These are phyloP conservation scores for Myxozyma geophila DNA, from an alignment of 805 yeast genomes.

Conservation along the genomic window DNA sequence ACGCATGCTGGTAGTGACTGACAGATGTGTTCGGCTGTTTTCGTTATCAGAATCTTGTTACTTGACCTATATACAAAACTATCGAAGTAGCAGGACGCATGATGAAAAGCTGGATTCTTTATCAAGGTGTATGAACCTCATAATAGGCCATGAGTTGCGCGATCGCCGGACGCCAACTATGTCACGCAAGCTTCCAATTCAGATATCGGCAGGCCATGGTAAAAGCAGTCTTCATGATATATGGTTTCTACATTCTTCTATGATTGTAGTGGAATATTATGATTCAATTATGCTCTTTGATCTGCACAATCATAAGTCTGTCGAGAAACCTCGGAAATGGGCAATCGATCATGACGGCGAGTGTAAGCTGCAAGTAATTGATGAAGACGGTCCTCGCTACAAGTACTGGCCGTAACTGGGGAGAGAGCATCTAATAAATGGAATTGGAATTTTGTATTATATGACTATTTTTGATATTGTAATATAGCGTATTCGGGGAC, in stretches of 20 bases:
- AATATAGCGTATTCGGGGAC: too few species aligned
- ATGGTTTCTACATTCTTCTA: slow-evolving; percentile 12
- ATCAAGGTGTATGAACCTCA: slow-evolving; percentile 9
- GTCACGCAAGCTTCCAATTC: slow-evolving; percentile 14
- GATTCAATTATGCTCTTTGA: slow-evolving; percentile 15
- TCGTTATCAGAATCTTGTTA: slow-evolving; percentile 17
- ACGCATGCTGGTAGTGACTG: slow-evolving; percentile 14
- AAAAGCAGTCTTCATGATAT: slow-evolving; percentile 7
- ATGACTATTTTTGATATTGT: too few species aligned
- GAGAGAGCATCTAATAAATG: not conserved
- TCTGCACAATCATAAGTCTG: not conserved
- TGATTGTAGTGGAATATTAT: slow-evolving; percentile 22
- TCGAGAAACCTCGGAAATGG: not conserved
- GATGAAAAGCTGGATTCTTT: not conserved
- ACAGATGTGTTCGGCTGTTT: slow-evolving; percentile 12
- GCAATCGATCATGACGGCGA: not conserved
- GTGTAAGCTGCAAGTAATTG: not conserved
- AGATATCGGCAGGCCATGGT: not conserved
- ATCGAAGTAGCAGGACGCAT: not conserved
- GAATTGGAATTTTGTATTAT: not conserved
- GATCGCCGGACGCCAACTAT: slow-evolving; percentile 12
- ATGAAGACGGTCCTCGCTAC: too few species aligned
- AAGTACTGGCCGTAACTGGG: too few species aligned
- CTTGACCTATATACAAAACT: slow-evolving; percentile 1
- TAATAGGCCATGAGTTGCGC: slow-evolving; percentile 16